Evolutionary conservation across 371 early-diverging fungal species (phyloP).

Genomic region (Rhizopus stolonifer): DNA sequence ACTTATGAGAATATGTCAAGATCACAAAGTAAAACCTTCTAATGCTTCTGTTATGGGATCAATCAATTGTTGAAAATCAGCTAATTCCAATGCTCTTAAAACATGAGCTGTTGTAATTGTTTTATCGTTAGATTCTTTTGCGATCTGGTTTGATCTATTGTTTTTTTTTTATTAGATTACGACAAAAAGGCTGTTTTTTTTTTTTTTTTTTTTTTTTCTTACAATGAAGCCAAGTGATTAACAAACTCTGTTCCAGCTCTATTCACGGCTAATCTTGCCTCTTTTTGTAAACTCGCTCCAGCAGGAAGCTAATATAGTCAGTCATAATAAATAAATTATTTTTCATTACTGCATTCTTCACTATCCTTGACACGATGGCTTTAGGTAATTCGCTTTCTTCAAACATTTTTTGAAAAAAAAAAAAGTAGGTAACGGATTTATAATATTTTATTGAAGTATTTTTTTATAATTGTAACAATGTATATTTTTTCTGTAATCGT

Average conservation of each 20-base stretch:
- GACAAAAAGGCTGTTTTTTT: too few relatives aligned
- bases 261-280: constrained; percentile 61
- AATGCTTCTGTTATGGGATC: constrained; percentile 40
- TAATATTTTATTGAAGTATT: too few relatives aligned
- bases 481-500: too few relatives aligned
- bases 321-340: too few relatives aligned
- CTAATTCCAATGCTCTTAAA: constrained; percentile 54
- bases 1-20: too few relatives aligned
- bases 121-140: constrained; percentile 50
- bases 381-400: too few relatives aligned
- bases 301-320: constrained; percentile 67
- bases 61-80: constrained; percentile 54
- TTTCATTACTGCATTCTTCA: too few relatives aligned
- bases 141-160: constrained; percentile 54
- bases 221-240: constrained; percentile 62
- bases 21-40: too few relatives aligned
- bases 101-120: constrained; percentile 52
- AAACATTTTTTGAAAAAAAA: too few relatives aligned
- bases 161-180: not conserved
- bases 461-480: too few relatives aligned
- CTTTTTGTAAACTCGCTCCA: constrained; percentile 59
- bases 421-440: too few relatives aligned
- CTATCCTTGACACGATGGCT: too few relatives aligned
- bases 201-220: constrained; percentile 12
- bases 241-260: constrained; percentile 65